phyloP scores from a whole-genome alignment of 352 stramenopile genomes.

The Blastocystis sp. region DNA sequence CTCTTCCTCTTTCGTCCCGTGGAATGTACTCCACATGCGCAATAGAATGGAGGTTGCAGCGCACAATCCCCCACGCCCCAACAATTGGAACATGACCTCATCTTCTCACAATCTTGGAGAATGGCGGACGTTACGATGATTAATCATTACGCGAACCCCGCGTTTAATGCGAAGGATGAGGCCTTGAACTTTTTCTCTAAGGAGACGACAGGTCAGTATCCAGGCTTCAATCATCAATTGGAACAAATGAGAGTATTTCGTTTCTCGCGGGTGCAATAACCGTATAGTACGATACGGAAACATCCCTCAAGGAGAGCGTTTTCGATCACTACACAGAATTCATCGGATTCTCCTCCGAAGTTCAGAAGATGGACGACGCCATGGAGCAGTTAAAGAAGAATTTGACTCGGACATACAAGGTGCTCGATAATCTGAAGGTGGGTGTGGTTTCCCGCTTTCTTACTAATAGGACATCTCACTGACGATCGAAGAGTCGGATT shows the following conservation, averaged over 20 bases:
- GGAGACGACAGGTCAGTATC: conserved; percentile 35
- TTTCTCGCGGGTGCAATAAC: neutral
- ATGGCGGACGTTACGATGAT: conserved; percentile 54
- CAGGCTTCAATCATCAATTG: conserved; percentile 13
- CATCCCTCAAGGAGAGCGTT: conserved; percentile 53
- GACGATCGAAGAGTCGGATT: conserved; percentile 17
- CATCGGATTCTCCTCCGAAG: conserved; percentile 54
- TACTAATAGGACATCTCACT: conserved; percentile 27
- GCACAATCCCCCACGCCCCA: neutral
- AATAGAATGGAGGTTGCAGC: neutral
- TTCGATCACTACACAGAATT: conserved; percentile 70
- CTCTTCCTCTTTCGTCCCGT: too few species aligned
- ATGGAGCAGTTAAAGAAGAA: conserved; percentile 65
- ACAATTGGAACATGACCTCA: neutral
- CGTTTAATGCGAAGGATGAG: conserved; percentile 63
- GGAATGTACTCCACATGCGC: too few species aligned
- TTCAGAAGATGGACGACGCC: conserved; percentile 60
- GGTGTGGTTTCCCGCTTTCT: neutral
- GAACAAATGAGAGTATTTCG: conserved; percentile 39
- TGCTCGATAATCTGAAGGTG: conserved; percentile 57
- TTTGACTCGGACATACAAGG: conserved; percentile 35
- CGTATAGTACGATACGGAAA: conserved; percentile 59
- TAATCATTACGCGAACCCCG: conserved; percentile 62
- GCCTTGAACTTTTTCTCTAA: conserved; percentile 43
- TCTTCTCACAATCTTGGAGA: neutral